Evolutionary conservation across 129 eudicot genomes (phyloP), one percentile per base, ranked within the genome.

Genomic region (Calendula officinalis): DNA sequence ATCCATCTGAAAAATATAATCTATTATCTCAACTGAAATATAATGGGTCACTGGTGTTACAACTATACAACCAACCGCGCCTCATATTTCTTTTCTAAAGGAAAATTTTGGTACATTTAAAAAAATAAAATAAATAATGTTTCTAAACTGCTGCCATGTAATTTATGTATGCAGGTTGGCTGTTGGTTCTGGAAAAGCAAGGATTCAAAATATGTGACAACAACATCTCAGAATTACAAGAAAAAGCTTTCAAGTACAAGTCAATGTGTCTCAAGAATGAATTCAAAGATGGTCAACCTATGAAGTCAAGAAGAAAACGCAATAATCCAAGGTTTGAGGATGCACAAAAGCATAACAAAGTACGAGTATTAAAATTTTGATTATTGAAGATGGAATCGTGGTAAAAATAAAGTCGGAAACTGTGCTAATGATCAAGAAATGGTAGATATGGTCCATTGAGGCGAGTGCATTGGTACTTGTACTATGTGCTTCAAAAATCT

Each of bases 271-370:
- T 40, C 17, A 66, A 45, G 38, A 44, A 37, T 7, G 46, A 46
- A 73, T 64, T 13, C 56, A 59, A 36, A 16, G 64, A 62, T 46
- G 83, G 70, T 41, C 64, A 75, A 41, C n/a, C n/a, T n/a, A n/a
- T n/a, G n/a, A n/a, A n/a, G n/a, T n/a, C n/a, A n/a, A 62, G 73
- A 66, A 80, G 81, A 72, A 86, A 86, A 40, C 95, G 89, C 0
- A 71, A 77, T 56, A 84, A 70, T 56, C 51, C 65, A 22, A 56
- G 55, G 45, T 78, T 37, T 14, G 80, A 71, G 11, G 72, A 67
- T 66, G 77, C 46, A 37, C 75, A 63, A 60, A 70, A 62, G 60
- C 78, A 64, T 12, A 75, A 64, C 38, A 86, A 86, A n/a, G n/a
- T n/a, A n/a, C n/a, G n/a, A 70, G 69, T 67, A 38, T 44, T 74